Evolutionary conservation across 768 basidiomycete species (phyloP), one percentile per base, ranked within the genome.

Genomic region (Cystobasidium tubakii): DNA sequence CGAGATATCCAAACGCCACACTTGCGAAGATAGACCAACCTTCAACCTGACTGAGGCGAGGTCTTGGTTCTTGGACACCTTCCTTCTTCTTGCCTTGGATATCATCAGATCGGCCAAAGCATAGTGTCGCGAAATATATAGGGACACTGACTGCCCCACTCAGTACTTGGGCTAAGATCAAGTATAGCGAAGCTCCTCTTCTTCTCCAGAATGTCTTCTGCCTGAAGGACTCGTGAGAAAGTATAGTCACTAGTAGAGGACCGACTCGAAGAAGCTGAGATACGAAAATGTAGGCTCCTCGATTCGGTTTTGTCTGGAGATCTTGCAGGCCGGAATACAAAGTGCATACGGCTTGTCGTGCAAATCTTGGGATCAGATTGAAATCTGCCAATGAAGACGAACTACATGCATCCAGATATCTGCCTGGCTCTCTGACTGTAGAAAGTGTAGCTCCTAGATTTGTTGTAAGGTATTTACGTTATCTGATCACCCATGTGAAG

Each of bases 101-200:
- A n/a, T n/a, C n/a, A n/a, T 62, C 57, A 21, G 3, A 29, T 39
- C 57, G 39, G 39, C 36, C 63, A 27, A 6, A 65, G 63, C 43
- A 65, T 7, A 65, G 21, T 42, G 63, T 65, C 10, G 63, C 63
- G 43, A 65, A 46, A 23, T 65, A 65, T 12, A 65, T 12, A 42
- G 63, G 34, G 13, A 65, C 29, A 46, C 63, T 46, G 7, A 65
- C 63, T 43, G 63, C 63, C 21, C 43, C 63, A 27, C 63, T 65
- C 36, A 65, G 23, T 6, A 36, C 63, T 42, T 39, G 34, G 10
- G 63, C 63, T 33, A 65, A 33, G 3, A 65, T 27, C 17, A 65
- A 27, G 34, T 42, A 65, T 3, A 39, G 21, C 9, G 34, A 39
- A 25, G 43, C 43, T 25, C 63, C 63, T 39, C 63, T 39, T 17